These are phyloP conservation scores for Ramichloridium luteum DNA, from an alignment of 2,329 filamentous ascomycete species.

Conservation along the genomic window DNA sequence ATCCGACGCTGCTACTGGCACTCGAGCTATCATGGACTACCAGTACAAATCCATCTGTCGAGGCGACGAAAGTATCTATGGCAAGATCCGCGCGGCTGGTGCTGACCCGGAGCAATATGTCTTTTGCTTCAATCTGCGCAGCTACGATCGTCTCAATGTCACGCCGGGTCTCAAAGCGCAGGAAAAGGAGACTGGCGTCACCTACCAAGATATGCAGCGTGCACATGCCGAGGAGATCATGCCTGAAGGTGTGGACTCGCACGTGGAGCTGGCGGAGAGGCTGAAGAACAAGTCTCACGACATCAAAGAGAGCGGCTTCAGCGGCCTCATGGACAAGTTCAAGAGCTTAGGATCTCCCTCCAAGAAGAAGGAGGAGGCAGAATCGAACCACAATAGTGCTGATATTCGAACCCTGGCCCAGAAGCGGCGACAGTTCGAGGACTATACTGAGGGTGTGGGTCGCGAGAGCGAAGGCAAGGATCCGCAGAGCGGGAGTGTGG, in stretches of 20 bases:
- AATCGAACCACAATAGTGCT: constrained; percentile 10
- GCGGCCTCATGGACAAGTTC: constrained; percentile 22
- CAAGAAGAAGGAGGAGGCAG: constrained; percentile 12
- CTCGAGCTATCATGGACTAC: constrained; percentile 93
- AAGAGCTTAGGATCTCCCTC: constrained; percentile 18
- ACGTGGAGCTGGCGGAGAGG: constrained; percentile 25
- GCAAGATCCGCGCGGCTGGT: constrained; percentile 58
- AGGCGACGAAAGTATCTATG: constrained; percentile 83
- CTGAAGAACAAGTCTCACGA: constrained; percentile 23
- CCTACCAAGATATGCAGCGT: constrained; percentile 74
- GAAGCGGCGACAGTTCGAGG: constrained; percentile 16
- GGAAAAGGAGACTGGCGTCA: constrained; percentile 70
- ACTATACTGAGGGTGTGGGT: constrained; percentile 20
- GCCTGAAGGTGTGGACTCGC: constrained; percentile 56
- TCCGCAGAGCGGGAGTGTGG: constrained; percentile 40
- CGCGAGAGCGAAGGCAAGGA: constrained; percentile 21
- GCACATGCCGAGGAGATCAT: constrained; percentile 85
- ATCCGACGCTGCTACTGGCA: constrained; percentile 71
- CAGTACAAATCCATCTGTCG: constrained; percentile 94
- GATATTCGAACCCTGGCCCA: constrained; percentile 8
- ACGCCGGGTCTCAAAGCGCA: constrained; percentile 60
- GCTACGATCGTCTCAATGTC: constrained; percentile 83
- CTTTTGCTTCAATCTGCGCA: constrained; percentile 87
- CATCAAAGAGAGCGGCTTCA: constrained; percentile 13
- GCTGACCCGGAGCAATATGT: constrained; percentile 71